phyloP scores from a whole-genome alignment of 2,329 filamentous ascomycete genomes.

The Sporothrix pseudoabietina region DNA sequence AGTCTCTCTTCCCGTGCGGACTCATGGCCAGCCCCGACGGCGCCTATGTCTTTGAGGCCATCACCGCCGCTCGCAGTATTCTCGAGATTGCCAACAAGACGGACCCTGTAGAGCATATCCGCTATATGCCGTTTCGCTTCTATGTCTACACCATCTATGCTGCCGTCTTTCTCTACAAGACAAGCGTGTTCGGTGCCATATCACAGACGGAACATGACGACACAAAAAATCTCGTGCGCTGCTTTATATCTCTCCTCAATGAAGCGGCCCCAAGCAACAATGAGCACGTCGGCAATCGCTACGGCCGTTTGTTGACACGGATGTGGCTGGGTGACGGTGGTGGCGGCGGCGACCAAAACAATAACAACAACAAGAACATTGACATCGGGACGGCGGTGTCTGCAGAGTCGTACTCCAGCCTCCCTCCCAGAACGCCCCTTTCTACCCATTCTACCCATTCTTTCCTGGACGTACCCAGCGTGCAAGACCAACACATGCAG shows the following conservation, averaged over 20 bases:
- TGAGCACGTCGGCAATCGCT: conserved; percentile 6
- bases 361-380: too few relatives aligned
- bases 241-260: conserved; percentile 1
- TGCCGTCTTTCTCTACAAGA: conserved; percentile 22
- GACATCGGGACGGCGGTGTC: neutral
- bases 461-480: neutral
- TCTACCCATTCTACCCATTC: neutral
- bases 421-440: neutral
- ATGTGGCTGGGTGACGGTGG: neutral
- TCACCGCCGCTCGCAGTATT: neutral
- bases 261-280: neutral
- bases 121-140: conserved; percentile 16
- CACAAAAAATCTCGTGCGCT: neutral
- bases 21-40: conserved; percentile 17
- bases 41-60: neutral
- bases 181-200: conserved; percentile 1
- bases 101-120: conserved; percentile 6
- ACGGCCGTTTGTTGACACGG: neutral
- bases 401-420: neutral
- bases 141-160: conserved; percentile 21
- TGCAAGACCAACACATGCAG: neutral
- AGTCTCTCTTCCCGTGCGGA: neutral
- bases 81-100: neutral
- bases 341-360: too few relatives aligned
- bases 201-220: conserved; percentile 3